These are phyloP conservation scores for Quercus mongolica DNA, from an alignment of 306 rosid genomes.

Conservation along the genomic window DNA sequence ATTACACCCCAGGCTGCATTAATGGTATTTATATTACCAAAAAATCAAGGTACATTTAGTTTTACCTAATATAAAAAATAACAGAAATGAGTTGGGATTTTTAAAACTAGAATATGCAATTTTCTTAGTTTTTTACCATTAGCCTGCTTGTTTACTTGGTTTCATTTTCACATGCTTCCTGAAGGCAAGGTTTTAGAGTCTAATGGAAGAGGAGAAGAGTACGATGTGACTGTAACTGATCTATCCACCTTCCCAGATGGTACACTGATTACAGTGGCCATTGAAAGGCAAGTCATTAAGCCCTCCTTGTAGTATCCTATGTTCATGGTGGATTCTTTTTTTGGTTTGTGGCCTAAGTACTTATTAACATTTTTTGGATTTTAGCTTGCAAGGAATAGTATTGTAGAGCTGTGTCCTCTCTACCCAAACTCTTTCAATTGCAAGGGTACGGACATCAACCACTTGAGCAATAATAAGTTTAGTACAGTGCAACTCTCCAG, in stretches of 20 bases:
- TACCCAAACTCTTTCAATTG: constrained; percentile 44
- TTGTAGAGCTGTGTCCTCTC: constrained; percentile 60
- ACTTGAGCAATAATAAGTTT: neutral
- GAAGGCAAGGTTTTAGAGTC: constrained; percentile 80
- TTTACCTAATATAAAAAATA: neutral
- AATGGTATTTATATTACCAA: too few relatives aligned
- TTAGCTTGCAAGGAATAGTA: constrained; percentile 80
- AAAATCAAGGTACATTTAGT: too few relatives aligned
- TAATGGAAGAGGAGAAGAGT: constrained; percentile 49
- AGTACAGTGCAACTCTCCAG: neutral
- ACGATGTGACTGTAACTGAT: constrained; percentile 56
- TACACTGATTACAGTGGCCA: constrained; percentile 71
- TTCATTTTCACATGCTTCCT: constrained; percentile 27
- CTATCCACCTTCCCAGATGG: constrained; percentile 58
- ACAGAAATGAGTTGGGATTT: neutral
- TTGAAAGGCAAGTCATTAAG: constrained; percentile 62
- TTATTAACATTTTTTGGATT: constrained; percentile 12
- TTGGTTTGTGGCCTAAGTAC: constrained; percentile 14
- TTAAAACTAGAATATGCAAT: neutral
- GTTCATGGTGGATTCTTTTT: neutral
- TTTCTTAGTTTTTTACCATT: neutral
- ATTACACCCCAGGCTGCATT: too few relatives aligned
- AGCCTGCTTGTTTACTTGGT: constrained; percentile 23
- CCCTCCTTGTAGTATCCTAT: constrained; percentile 6
- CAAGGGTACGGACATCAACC: constrained; percentile 51